These are phyloP conservation scores for Vitis rupestris DNA, from an alignment of 164 flowering plant species.

Conservation along the genomic window DNA sequence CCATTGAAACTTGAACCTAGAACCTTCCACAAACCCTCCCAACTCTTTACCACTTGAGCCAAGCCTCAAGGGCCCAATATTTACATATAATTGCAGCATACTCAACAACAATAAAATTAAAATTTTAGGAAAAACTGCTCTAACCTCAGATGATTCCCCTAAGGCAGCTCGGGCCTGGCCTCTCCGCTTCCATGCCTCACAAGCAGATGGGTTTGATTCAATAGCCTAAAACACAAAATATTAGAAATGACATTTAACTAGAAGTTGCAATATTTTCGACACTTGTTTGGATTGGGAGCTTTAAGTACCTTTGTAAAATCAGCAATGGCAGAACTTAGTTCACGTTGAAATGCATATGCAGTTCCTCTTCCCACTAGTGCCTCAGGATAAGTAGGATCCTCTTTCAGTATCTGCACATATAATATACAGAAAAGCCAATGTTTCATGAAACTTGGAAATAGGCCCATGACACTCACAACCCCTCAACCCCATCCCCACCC, in stretches of 20 bases:
- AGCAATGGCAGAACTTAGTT: constrained; percentile 79
- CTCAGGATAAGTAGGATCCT: constrained; percentile 84
- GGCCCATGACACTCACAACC: not conserved
- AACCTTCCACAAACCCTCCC: no score
- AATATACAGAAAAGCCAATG: not conserved
- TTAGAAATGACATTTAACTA: constrained; percentile 2
- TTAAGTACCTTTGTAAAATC: constrained; percentile 80
- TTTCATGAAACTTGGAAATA: constrained; percentile 3
- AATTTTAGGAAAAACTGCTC: constrained; percentile 5
- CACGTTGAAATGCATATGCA: constrained; percentile 89
- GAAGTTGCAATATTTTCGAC: not conserved
- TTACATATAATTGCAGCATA: no score
- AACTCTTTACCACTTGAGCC: no score
- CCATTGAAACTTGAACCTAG: no score
- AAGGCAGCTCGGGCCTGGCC: constrained; percentile 99
- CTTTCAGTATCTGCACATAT: constrained; percentile 64
- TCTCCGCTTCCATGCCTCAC: constrained; percentile 98
- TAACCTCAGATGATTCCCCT: constrained; percentile 80
- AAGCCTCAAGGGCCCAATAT: no score
- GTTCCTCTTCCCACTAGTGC: constrained; percentile 98
- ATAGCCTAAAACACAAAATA: constrained; percentile 57
- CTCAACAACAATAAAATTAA: not conserved
- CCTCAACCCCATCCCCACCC: not conserved
- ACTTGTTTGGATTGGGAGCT: not conserved
- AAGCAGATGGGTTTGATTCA: constrained; percentile 73